Base-by-base conservation (phyloP, 768 basidiomycete genomes). In the Leccinum variicolor region DNA sequence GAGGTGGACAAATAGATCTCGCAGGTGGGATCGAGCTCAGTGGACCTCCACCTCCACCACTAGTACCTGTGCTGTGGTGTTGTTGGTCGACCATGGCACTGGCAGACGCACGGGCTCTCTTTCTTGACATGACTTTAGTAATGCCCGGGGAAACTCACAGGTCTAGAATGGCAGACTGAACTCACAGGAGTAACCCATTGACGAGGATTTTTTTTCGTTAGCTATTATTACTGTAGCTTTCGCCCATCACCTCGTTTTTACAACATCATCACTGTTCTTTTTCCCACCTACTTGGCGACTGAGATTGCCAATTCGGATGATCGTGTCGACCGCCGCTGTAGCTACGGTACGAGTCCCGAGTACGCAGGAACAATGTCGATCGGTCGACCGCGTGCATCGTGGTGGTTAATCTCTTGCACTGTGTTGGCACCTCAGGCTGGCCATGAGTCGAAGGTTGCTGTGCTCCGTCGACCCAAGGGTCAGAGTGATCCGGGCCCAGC, bases 11-110 rank as follows among this genome's bases (percentile, higher is more conserved):
- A 89, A 89, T 89, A 85, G 79, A 77, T 15, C 78, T 86, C 17
- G 77, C 86, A n/a, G 86, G 86, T 6, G 87, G 86, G 7, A 87
- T 79, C 68, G 87, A 85, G 69, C 70, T 83, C 47, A 78, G 60
- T 73, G 19, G 15, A n/a, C n/a, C 49, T 53, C 14, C 54, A 62
- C 56, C n/a, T 65, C 26, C 53, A 7, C 45, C 15, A 41, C 54
- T 60, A 45, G 48, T 29, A 43, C 51, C 47, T 36, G 49, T 33
- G 41, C 46, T 62, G 53, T 39, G 33, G 14, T 47, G 25, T 39
- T 17, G 15, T 54, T 43, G 39, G 55, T 53, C 23, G 25, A 45
- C 28, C 25, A 7, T 55, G 6, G 29, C 34, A 31, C 13, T 46
- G 21, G 41, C n/a, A 54, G 41, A 15, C 14, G 6, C 23, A 36